Evolutionary conservation across 495 filamentous ascomycete species (phyloP), one percentile per base, ranked within the genome.

Genomic region (Poronia punctata): DNA sequence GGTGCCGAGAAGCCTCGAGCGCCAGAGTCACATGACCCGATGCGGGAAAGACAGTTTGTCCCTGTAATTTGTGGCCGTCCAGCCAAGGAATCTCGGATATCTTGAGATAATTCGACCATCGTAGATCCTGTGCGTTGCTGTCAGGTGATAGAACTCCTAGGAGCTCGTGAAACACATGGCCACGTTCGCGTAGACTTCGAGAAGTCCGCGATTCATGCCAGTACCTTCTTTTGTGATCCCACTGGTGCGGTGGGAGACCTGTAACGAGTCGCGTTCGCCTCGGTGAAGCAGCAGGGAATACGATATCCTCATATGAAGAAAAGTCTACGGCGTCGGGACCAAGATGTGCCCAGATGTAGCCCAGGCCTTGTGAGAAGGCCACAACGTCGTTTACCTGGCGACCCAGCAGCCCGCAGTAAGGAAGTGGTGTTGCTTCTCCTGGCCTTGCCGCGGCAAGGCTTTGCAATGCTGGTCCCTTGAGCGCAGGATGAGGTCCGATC

Each of bases 401-500:
- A 9, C 10, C 12, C 5, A 63, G 35, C 5, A 47, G 4, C 2
- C 55, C 57, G 1, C 23, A 26, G 43, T 61, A 66, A 1, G 60
- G 52, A 5, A 58, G 20, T 12, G 16, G 3, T 3, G 17, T 19
- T 2, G 36, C 35, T 2, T n/a, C n/a, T n/a, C n/a, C n/a, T n/a
- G n/a, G n/a, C n/a, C 28, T 10, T 0, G 32, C 25, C 3, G 53
- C 54, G 19, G 52, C 17, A 17, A 67, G 24, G 3, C 42, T 62
- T 24, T 64, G 45, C 0, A 27, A 7, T 0, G 45, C 49, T 1
- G 65, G 59, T 1, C 69, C 64, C 38, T 67, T 63, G 6, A 78
- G 55, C 1, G 73, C 63, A 1, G 72, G 63, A 33, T 78, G 76
- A 0, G 74, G 72, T 0, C 75, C 76, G 25, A 78, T 43, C 36